Percentiles rank a stretch among this genome's conserved stretches.
phyloP scores from a whole-genome alignment of 2,329 filamentous ascomycete genomes.

The Aspergillus uvarum region DNA sequence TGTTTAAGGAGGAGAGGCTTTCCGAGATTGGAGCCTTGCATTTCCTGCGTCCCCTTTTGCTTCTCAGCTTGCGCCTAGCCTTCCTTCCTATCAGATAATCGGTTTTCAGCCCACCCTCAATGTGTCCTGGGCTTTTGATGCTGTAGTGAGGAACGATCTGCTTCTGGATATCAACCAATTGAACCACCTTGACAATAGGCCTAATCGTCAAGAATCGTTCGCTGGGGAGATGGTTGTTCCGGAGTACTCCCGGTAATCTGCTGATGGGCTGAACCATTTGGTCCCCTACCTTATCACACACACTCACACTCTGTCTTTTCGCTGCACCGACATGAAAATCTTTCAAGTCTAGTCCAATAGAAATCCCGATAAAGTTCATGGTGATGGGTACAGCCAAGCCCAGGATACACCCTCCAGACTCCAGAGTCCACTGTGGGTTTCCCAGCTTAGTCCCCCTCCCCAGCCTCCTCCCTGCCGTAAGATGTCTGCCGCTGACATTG shows the following conservation, averaged over 20 bases:
- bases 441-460: background rate
- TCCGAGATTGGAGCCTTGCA: conserved; percentile 34
- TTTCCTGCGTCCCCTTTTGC: conserved; percentile 22
- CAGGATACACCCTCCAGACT: background rate
- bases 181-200: background rate
- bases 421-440: background rate
- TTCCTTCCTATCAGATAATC: conserved; percentile 18
- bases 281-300: background rate
- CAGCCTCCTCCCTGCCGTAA: background rate
- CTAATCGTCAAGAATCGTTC: background rate
- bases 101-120: conserved; percentile 8
- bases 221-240: background rate
- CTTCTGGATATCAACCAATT: background rate
- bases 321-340: background rate
- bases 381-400: background rate
- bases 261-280: background rate
- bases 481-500: background rate
- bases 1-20: conserved; percentile 15
- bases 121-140: background rate
- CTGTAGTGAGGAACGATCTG: background rate
- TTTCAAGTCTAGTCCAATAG: background rate
- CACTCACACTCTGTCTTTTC: background rate
- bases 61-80: conserved; percentile 20
- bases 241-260: background rate
- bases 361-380: background rate